Evolutionary conservation across 768 basidiomycete genomes (phyloP), one percentile per base, ranked within the genome.

Genomic region (Rhizopogon roseolus): DNA sequence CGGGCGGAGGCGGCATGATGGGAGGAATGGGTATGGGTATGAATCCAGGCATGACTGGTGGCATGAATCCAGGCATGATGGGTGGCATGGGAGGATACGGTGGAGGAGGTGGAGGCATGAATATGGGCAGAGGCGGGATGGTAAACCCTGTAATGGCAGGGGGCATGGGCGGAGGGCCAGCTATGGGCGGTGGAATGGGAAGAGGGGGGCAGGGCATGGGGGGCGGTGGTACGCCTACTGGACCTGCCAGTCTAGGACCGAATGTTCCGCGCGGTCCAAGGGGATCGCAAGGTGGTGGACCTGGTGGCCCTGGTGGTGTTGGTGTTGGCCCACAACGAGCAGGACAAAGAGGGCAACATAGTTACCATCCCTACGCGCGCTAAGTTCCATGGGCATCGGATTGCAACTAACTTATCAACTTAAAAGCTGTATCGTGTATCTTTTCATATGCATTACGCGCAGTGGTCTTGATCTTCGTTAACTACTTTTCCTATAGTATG

Each of bases 301-400:
- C 70, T 2, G 78, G 81, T 61, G 78, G 75, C 13, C 79, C 70
- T 2, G 78, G 81, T 60, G 79, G 75, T 14, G 79, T 48, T 36
- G 46, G 46, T n/a, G 84, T 85, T 50, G 89, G 89, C 0, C 89
- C 88, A 3, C 87, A 89, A 68, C 77, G 90, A 52, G 79, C 81
- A 10, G 77, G 71, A 1, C 84, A 86, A 62, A 73, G 89, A 36
- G 88, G 90, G 34, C 85, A 88, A 62, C 88, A 91, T 69, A 81
- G 83, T 58, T 93, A 87, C 71, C 90, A 92, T 62, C 90, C 90
- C 0, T 93, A 93, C 60, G 85, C 88, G 32, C 85, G 89, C 59
- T 89, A 66, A 22, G 22, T 36, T 14, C 32, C 9, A 9, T 36
- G 34, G 50, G 46, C 40, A 25, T 53, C 14, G 54, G 22, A 40